Evolutionary conservation across 352 stramenopile species (phyloP), one percentile per base, ranked within the genome.

Genomic region (Phytophthora pini): DNA sequence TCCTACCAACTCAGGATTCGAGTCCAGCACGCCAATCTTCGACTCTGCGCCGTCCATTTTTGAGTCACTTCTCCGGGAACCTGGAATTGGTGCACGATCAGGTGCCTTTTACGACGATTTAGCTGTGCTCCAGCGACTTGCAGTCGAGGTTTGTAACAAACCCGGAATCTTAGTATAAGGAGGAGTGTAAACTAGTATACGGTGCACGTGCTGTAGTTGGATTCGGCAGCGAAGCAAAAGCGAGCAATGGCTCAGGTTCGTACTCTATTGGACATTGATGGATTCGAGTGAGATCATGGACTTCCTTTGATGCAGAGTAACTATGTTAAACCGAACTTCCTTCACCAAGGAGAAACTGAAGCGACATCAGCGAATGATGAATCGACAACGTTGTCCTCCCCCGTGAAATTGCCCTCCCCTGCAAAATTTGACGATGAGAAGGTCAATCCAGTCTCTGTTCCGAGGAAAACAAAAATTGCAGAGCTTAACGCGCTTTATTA

Each of bases 11-110:
- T 24, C 17, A 1, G 31, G 13, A 4, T 32, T 48, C 6, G 32
- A 51, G 9, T 41, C 64, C 1, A 67, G 74, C 15, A 63, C 66
- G 0, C 47, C 67, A 5, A 43, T 56, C 4, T 82, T 82, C 56
- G 65, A 44, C 46, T 68, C 82, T 20, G 44, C 50, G n/a, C 68
- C 77, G 2, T 80, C 79, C 5, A 65, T 85, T 8, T 90, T 89
- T 29, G 82, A 88, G 57, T 72, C 77, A 2, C 38, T 90, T 22
- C 22, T 88, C 17, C 73, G 61, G 10, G 72, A 87, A 24, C 47
- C 74, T 27, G 72, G 72, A 12, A 60, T 71, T 12, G 69, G 56
- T 1, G 49, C 56, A 22, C 66, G 56, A n/a, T 71, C 61, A 7
- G 62, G 58, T 13, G 45, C 60, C 7, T 72, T 90, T 62, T 70